Base-by-base conservation (phyloP, 139 green algal species). In the Zygnema circumcarinatum region DNA sequence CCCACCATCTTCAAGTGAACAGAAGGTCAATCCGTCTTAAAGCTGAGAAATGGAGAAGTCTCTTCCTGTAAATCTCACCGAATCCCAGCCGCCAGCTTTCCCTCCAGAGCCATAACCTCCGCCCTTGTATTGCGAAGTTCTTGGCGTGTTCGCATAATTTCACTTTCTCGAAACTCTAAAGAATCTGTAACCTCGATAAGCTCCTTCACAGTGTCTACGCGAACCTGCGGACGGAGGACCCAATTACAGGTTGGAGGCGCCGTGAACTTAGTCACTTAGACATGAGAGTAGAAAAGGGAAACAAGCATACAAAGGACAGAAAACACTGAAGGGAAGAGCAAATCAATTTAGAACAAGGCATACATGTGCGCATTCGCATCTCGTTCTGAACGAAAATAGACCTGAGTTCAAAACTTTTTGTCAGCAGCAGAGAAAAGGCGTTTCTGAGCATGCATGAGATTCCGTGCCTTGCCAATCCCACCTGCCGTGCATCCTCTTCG, bases 151-250 rank as follows among this genome's bases (percentile, higher is more conserved):
- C 72, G 16, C 83, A 75, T 36, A 38, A 88, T 88, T n/a, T 84
- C 73, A n/a, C 38, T 74, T 39, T 88, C 83, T 11, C 83, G 38
- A 56, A 88, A 83, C 83, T 88, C 83, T 0, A 88, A 62, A 3
- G 83, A 88, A 38, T 88, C 83, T 1, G 72, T 47, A 38, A 84
- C 73, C n/a, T 52, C 31, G 33, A 83, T 21, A 42, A 87, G 81
- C 67, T 87, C 81, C 1, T 33, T 38, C 36, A 82, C 35, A 1
- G 81, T 87, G 40, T 38, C 38, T n/a, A 41, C 74, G 2, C 35
- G 74, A 38, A 33, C 74, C 74, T 82, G 36, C 69, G 25, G 25
- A 29, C n/a, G n/a, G n/a, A n/a, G n/a, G n/a, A n/a, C n/a, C n/a
- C n/a, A n/a, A n/a, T n/a, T n/a, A n/a, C n/a, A 72, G 72, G 22